phyloP scores from a whole-genome alignment of 2,329 filamentous ascomycete genomes.

The Epichloe gansuensis region DNA sequence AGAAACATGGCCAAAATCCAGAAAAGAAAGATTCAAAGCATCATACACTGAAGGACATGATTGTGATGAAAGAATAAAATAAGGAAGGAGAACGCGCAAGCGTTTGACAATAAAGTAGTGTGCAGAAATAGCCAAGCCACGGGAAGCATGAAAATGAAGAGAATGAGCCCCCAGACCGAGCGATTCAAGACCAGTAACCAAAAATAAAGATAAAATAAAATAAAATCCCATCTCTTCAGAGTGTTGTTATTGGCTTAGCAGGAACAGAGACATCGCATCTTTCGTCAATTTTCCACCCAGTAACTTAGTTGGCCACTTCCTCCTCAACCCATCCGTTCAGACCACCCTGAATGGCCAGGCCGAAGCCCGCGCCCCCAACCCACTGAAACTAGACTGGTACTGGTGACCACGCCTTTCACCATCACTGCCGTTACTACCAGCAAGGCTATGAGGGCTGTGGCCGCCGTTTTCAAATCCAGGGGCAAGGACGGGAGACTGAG shows the following conservation, averaged over 20 bases:
- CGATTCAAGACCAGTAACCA: conserved; percentile 14
- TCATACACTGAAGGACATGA: conserved; percentile 19
- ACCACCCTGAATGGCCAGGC: conserved; percentile 50
- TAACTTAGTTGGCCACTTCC: conserved; percentile 44
- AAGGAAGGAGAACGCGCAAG: conserved; percentile 10
- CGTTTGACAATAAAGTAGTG: not conserved
- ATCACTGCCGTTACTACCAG: conserved; percentile 32
- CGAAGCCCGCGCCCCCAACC: conserved; percentile 46
- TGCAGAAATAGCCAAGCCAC: not conserved
- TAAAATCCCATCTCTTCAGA: conserved; percentile 17
- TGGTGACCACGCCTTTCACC: conserved; percentile 52
- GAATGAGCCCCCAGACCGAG: conserved; percentile 9
- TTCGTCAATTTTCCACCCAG: conserved; percentile 2
- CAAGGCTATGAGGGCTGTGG: conserved; percentile 36
- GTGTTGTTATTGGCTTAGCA: not conserved
- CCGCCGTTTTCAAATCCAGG: conserved; percentile 51
- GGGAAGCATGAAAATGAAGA: conserved; percentile 6
- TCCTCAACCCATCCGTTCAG: conserved; percentile 59
- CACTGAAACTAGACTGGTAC: conserved; percentile 51
- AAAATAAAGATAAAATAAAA: conserved; percentile 23
- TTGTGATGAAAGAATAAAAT: conserved; percentile 12
- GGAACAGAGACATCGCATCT: not conserved
- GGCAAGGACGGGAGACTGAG: conserved; percentile 67
- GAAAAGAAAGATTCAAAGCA: conserved; percentile 12
- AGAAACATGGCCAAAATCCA: not conserved